Conservation (phyloP, 1,284 basidiomycete species). For the Peniophora sp. region DNA sequence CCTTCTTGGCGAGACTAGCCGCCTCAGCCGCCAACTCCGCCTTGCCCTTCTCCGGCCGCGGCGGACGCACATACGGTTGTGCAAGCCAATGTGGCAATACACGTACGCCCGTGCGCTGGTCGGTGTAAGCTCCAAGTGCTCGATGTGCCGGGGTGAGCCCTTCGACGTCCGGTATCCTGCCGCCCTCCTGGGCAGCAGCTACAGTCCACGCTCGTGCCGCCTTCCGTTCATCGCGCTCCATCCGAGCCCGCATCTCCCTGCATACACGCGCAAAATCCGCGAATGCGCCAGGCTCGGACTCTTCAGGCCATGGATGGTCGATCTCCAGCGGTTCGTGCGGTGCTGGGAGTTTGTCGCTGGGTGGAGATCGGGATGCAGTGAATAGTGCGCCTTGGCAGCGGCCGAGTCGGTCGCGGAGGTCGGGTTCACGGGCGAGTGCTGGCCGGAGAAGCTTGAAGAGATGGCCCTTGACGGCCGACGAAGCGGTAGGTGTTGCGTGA, state of each 20-base stretch:
- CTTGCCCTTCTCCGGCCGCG: conserved; percentile 1
- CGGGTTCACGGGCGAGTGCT: conserved; percentile 60
- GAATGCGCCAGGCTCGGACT: conserved; percentile 14
- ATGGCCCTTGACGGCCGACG: conserved; percentile 84
- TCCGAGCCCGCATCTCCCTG: conserved; percentile 54
- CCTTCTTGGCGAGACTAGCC: neutral
- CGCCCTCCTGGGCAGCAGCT: conserved; percentile 25
- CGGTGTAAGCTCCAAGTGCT: conserved; percentile 25
- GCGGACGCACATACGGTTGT: conserved; percentile 77
- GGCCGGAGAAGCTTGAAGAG: conserved; percentile 89
- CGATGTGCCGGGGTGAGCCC: neutral
- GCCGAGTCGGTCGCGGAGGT: conserved; percentile 69
- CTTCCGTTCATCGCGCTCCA: conserved; percentile 47
- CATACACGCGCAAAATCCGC: conserved; percentile 38
- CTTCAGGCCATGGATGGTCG: neutral
- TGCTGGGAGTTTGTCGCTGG: neutral
- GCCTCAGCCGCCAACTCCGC: neutral
- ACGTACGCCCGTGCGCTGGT: conserved; percentile 46
- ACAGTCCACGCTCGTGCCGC: conserved; percentile 26
- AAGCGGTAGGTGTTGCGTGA: conserved; percentile 66
- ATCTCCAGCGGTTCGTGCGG: neutral
- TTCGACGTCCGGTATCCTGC: neutral
- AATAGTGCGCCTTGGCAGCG: conserved; percentile 25
- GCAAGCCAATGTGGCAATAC: conserved; percentile 77
- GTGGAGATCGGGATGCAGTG: conserved; percentile 9